Conservation (phyloP, 2,329 filamentous ascomycete genomes). For the Diaporthe ilicicola region DNA sequence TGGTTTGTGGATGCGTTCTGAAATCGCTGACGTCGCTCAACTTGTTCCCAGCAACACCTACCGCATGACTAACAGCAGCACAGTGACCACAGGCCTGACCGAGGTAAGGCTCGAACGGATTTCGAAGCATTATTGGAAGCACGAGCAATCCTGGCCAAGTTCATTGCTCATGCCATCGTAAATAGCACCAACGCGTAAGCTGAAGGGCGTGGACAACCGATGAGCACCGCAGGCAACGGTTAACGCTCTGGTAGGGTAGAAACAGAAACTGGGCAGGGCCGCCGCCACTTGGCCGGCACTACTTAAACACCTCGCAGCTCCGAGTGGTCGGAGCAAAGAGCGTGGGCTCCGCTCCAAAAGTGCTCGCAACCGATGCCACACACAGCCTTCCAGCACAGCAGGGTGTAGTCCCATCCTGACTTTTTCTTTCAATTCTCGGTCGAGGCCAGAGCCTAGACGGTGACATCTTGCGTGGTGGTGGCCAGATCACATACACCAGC, state of each 20-base stretch:
- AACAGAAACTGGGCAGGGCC: too few species aligned
- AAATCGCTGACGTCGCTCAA: neutral
- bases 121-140: neutral
- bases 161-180: neutral
- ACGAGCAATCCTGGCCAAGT: neutral
- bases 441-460: conserved; percentile 7
- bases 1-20: neutral
- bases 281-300: neutral
- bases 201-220: neutral
- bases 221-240: neutral
- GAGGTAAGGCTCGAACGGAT: neutral
- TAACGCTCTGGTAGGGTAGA: neutral
- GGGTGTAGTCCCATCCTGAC: conserved; percentile 2
- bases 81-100: neutral
- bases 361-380: conserved; percentile 22
- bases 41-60: neutral
- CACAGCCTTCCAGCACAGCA: conserved; percentile 14
- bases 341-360: conserved; percentile 4
- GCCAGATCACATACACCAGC: neutral
- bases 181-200: neutral
- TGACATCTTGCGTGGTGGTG: neutral
- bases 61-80: neutral
- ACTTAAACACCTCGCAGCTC: neutral
- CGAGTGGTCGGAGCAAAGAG: conserved; percentile 2
- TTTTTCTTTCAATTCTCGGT: conserved; percentile 12